These are phyloP conservation scores for Thymus mandschuricus DNA, from an alignment of 257 asterid species.

Conservation along the genomic window DNA sequence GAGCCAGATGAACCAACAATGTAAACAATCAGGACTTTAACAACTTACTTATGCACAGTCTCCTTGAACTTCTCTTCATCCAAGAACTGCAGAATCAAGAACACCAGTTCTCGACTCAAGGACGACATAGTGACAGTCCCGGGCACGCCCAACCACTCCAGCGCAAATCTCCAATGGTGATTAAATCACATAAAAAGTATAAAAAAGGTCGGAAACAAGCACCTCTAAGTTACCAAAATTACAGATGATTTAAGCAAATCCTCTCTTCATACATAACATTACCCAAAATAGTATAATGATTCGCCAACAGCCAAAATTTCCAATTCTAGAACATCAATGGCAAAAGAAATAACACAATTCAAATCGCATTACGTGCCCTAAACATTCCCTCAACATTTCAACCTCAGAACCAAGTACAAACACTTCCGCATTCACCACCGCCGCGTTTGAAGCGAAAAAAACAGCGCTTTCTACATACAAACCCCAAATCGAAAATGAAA, in stretches of 20 bases:
- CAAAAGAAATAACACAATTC: slow-evolving; percentile 12
- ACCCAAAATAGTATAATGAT: background rate
- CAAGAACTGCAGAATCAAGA: slow-evolving; percentile 92
- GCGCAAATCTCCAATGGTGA: slow-evolving; percentile 61
- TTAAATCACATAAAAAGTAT: slow-evolving; percentile 32
- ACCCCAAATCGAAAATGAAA: background rate
- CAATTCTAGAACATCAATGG: slow-evolving; percentile 18
- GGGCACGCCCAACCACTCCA: slow-evolving; percentile 80
- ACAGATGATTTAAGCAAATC: slow-evolving; percentile 17
- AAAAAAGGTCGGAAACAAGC: slow-evolving; percentile 8
- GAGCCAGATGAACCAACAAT: slow-evolving; percentile 9
- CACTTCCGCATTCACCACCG: slow-evolving; percentile 26
- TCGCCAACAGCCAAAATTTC: slow-evolving; percentile 9
- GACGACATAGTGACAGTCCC: slow-evolving; percentile 72
- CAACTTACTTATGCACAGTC: slow-evolving; percentile 84
- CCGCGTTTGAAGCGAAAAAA: slow-evolving; percentile 1
- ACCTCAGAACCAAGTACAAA: slow-evolving; percentile 23
- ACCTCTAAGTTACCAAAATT: slow-evolving; percentile 29
- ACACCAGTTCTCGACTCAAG: slow-evolving; percentile 97
- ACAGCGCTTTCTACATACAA: slow-evolving; percentile 8
- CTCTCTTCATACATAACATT: slow-evolving; percentile 8
- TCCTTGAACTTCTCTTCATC: slow-evolving; percentile 98
- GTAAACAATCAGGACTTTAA: slow-evolving; percentile 22
- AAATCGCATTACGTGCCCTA: slow-evolving; percentile 26
- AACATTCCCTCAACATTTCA: slow-evolving; percentile 17